Conservation (phyloP, 202 grass and related monocot species). For the Bolboschoenoplectus hybrid region DNA sequence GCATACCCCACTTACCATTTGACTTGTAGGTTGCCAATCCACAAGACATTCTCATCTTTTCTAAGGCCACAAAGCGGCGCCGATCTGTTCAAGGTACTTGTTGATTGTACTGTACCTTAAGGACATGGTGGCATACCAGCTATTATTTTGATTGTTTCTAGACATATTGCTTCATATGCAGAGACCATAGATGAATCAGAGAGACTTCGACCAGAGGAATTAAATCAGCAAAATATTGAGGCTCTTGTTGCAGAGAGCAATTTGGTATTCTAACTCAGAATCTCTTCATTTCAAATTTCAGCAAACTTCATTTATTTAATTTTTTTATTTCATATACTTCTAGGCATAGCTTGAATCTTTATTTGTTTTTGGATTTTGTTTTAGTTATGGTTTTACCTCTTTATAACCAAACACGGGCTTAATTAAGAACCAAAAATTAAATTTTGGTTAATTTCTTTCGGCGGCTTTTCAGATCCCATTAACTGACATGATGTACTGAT, state of each 20-base stretch:
- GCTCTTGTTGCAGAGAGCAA: slow-evolving; percentile 95
- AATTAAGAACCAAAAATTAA: not conserved
- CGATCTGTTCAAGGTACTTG: slow-evolving; percentile 70
- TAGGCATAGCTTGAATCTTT: slow-evolving; percentile 3
- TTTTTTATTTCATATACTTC: not conserved
- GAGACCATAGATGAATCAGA: slow-evolving; percentile 71
- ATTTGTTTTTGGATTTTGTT: slow-evolving; percentile 11
- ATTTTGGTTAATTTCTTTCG: not conserved
- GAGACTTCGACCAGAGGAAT: slow-evolving; percentile 91
- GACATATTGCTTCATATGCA: slow-evolving; percentile 46
- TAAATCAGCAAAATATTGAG: slow-evolving; percentile 98
- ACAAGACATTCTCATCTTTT: slow-evolving; percentile 97
- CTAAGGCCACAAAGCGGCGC: slow-evolving; percentile 80
- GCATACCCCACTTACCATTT: not conserved
- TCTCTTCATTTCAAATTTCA: slow-evolving; percentile 29
- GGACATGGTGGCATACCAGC: not conserved
- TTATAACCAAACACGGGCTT: not conserved
- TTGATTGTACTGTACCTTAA: not conserved
- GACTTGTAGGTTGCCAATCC: slow-evolving; percentile 87
- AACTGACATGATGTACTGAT: not conserved
- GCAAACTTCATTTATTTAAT: slow-evolving; percentile 14
- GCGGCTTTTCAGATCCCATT: not conserved
- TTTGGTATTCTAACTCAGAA: slow-evolving; percentile 66
- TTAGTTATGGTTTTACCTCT: not conserved
- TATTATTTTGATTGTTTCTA: slow-evolving; percentile 38